Evolutionary conservation across 768 basidiomycete species (phyloP), one percentile per base, ranked within the genome.

Genomic region (Arthromyces matolae): DNA sequence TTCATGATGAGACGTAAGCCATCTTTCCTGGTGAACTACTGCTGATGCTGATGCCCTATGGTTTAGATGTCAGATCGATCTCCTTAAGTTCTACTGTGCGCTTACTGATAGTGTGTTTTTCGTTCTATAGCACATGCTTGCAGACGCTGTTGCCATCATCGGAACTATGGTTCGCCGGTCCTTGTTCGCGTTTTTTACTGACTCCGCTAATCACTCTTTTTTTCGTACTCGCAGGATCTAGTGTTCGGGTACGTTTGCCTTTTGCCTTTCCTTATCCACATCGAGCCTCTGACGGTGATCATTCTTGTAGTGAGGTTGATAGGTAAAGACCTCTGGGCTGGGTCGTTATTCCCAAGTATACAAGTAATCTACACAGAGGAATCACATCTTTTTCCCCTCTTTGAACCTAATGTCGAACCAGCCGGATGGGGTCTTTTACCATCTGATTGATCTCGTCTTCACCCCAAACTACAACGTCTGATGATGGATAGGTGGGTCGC

Each of bases 111-210:
- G 52, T 35, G 49, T n/a, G n/a, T 27, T 14, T n/a, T 43, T 46
- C 49, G 41, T 41, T 35, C 16, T 47, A 59, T 64, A 83, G 85
- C 90, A 92, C 69, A 86, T 88, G 81, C 74, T 96, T 50, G 91
- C 93, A 5, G 95, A 97, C 60, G 93, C 88, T 34, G 95, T 99
- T 41, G 85, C 95, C 39, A 88, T 99, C 64, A 96, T 98, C 64
- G 96, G 96, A 59, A 97, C 95, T 37, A 94, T 96, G 94, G 92
- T 85, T 63, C 56, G 80, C 68, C 42, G 39, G 37, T 31, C 29
- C n/a, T 18, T 50, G 23, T 35, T 34, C 6, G 43, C 38, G 45
- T 36, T 45, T 49, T n/a, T 42, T 47, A 23, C 29, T 34, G 40
- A 39, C 42, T 37, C 37, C 20, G 28, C 20, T 60, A 43, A 53